These are phyloP conservation scores for Colletotrichum lupini DNA, from an alignment of 2,329 filamentous ascomycete species.

Conservation along the genomic window DNA sequence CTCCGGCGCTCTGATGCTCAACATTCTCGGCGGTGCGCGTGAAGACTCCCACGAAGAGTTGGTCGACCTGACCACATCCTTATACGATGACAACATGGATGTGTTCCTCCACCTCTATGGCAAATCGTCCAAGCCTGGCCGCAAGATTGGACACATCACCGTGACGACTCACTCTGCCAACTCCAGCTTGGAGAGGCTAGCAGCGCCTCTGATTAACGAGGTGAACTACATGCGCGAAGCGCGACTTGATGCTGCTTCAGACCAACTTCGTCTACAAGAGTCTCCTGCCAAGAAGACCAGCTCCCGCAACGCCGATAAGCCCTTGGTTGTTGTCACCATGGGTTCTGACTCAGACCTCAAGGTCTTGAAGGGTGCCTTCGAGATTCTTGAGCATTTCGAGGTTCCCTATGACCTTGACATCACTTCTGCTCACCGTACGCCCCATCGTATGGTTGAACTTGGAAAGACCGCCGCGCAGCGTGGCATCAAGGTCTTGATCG, in stretches of 20 bases:
- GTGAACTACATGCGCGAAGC: conserved; percentile 70
- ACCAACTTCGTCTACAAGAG: conserved; percentile 49
- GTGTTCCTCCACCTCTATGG: conserved; percentile 87
- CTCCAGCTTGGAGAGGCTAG: conserved; percentile 67
- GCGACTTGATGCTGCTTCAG: conserved; percentile 55
- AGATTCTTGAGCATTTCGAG: conserved; percentile 75
- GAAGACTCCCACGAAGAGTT: conserved; percentile 70
- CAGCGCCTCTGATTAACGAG: conserved; percentile 75
- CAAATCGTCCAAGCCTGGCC: conserved; percentile 85
- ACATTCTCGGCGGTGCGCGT: conserved; percentile 78
- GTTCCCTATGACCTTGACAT: conserved; percentile 80
- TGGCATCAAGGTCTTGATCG: conserved; percentile 80
- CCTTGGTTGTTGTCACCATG: conserved; percentile 83
- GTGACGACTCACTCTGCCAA: conserved; percentile 76
- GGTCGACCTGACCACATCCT: conserved; percentile 56
- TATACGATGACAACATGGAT: conserved; percentile 58
- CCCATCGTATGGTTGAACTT: conserved; percentile 75
- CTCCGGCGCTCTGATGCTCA: conserved; percentile 79
- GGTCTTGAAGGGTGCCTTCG: conserved; percentile 72
- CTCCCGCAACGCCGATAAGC: conserved; percentile 49
- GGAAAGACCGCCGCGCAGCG: conserved; percentile 71
- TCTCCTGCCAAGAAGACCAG: conserved; percentile 28
- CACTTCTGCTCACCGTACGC: conserved; percentile 83
- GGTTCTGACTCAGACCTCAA: conserved; percentile 83
- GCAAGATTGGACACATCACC: conserved; percentile 97